phyloP scores from a whole-genome alignment of 2,329 filamentous ascomycete species.

The Aspergillus melleus region DNA sequence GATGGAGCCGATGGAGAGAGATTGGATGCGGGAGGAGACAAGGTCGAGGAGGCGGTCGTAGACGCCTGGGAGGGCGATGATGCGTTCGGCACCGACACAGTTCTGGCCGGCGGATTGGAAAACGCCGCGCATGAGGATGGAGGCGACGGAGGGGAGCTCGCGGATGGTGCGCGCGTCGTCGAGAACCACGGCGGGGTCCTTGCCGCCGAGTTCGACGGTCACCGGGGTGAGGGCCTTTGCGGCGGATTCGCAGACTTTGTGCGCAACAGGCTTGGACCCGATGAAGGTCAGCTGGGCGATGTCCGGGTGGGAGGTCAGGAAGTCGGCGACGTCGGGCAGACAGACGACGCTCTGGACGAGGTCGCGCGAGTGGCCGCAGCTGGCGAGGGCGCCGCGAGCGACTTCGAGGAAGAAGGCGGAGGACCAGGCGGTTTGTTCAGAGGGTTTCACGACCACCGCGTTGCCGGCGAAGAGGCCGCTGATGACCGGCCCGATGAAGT shows the following conservation, averaged over 20 bases:
- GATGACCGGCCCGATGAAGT: constrained; percentile 87
- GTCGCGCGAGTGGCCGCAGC: constrained; percentile 78
- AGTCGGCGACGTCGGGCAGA: constrained; percentile 78
- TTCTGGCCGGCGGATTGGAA: constrained; percentile 97
- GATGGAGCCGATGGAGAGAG: constrained; percentile 72
- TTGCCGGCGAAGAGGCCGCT: constrained; percentile 90
- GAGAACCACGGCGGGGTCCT: constrained; percentile 87
- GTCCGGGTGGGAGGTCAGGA: constrained; percentile 79
- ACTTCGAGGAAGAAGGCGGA: constrained; percentile 78
- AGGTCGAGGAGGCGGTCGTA: constrained; percentile 71
- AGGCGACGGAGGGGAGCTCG: constrained; percentile 69
- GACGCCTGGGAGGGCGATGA: constrained; percentile 74
- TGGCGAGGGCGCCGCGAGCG: constrained; percentile 72
- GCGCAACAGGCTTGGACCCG: constrained; percentile 81
- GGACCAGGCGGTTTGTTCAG: constrained; percentile 94
- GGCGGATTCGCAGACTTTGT: constrained; percentile 82
- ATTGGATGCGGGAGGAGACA: constrained; percentile 71
- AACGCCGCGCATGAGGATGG: constrained; percentile 84
- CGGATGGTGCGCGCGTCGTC: constrained; percentile 65
- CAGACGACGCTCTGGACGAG: constrained; percentile 84
- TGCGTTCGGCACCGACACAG: constrained; percentile 93
- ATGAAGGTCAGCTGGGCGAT: constrained; percentile 95
- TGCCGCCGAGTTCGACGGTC: constrained; percentile 89
- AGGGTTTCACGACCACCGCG: constrained; percentile 87
- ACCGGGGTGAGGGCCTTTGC: constrained; percentile 84